Percentiles rank a stretch among this genome's conserved stretches.
These are phyloP conservation scores for Phytophthora pisi DNA, from an alignment of 352 stramenopile genomes.

Conservation along the genomic window DNA sequence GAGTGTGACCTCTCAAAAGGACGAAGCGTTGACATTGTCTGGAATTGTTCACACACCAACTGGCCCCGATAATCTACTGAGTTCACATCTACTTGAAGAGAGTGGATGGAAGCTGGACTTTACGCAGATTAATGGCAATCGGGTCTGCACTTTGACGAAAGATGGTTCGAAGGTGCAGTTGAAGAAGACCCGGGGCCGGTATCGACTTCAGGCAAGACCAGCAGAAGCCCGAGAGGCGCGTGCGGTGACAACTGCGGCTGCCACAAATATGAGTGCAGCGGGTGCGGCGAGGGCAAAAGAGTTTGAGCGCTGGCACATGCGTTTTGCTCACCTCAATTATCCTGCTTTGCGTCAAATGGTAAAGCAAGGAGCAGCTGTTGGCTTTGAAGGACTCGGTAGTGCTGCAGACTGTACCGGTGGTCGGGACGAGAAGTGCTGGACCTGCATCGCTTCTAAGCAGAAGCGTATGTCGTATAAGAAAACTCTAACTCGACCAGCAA, in stretches of 20 bases:
- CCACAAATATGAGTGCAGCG: neutral
- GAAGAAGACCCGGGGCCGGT: slow-evolving; percentile 6
- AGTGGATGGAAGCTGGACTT: slow-evolving; percentile 7
- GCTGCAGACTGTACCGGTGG: neutral
- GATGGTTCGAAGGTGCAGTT: neutral
- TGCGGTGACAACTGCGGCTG: neutral
- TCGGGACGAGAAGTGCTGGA: slow-evolving; percentile 11
- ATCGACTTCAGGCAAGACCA: slow-evolving; percentile 5
- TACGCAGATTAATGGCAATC: neutral
- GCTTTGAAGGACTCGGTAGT: neutral
- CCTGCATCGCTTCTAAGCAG: slow-evolving; percentile 12
- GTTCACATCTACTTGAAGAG: slow-evolving; percentile 1
- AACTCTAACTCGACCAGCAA: slow-evolving; percentile 2
- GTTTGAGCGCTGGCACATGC: slow-evolving; percentile 10
- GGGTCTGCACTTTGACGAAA: slow-evolving; percentile 3
- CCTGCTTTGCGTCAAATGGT: slow-evolving; percentile 4
- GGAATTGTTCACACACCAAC: neutral
- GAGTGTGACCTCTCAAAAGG: neutral
- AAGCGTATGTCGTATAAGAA: slow-evolving; percentile 14
- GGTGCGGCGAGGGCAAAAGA: neutral
- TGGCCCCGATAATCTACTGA: neutral
- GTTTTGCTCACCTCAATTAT: slow-evolving; percentile 18
- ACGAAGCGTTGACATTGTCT: neutral
- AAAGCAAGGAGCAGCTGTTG: neutral
- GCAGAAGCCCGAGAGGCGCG: neutral